Conservation (phyloP, 495 filamentous ascomycete genomes). For the Thermothielavioides terrestris region DNA sequence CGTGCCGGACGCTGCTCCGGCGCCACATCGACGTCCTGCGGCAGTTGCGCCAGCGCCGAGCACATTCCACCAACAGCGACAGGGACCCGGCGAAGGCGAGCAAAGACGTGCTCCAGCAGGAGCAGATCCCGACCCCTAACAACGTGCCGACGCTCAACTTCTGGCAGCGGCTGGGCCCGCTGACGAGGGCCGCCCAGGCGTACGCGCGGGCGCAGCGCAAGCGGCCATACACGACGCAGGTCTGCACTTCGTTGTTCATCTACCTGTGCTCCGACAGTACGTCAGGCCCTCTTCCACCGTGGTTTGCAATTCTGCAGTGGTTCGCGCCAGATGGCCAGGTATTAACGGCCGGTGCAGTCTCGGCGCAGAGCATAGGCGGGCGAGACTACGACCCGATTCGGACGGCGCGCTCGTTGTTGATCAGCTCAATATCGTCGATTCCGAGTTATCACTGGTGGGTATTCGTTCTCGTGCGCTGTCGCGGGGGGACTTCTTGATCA, state of each 20-base stretch:
- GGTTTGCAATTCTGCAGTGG: not conserved
- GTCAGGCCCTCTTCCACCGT: not conserved
- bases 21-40: conserved; percentile 16
- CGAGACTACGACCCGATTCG: conserved; percentile 60
- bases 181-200: conserved; percentile 54
- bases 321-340: not conserved
- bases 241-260: conserved; percentile 64
- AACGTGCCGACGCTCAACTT: conserved; percentile 38
- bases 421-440: conserved; percentile 63
- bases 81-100: conserved; percentile 4
- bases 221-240: conserved; percentile 68
- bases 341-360: conserved; percentile 33
- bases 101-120: conserved; percentile 19
- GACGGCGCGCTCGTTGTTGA: conserved; percentile 61
- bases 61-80: conserved; percentile 19
- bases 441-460: conserved; percentile 72
- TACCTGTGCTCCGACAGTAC: conserved; percentile 64
- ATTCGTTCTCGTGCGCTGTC: not conserved
- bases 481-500: not conserved
- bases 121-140: conserved; percentile 35
- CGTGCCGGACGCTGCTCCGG: conserved; percentile 15
- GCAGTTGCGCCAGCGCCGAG: conserved; percentile 17
- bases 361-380: conserved; percentile 58
- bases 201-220: conserved; percentile 63
- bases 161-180: conserved; percentile 47